Base-by-base conservation (phyloP, 768 basidiomycete species). In the Solioccasus polychromus region DNA sequence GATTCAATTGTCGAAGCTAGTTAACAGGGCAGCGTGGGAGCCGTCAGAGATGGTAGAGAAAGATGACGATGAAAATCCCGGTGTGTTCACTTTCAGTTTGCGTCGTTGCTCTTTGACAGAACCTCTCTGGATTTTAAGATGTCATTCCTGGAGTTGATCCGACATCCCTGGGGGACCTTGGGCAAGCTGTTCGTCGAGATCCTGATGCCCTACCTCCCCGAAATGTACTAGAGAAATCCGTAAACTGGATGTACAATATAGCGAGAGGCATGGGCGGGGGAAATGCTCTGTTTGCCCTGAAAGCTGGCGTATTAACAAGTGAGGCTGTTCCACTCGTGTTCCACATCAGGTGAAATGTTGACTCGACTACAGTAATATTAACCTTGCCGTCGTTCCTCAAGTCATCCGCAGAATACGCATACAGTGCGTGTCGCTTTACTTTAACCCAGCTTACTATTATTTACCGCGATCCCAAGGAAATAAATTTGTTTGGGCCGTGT, bases 131-230 rank as follows among this genome's bases (percentile, higher is more conserved):
- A 4, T 32, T 12, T 35, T 29, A 17, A 68, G 81, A 86, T 67
- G 50, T 55, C 49, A 79, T 88, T 38, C 80, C 81, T 48, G 83
- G 84, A 8, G 63, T 81, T 10, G 68, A 75, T 22, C 69, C 68
- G 1, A 61, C 62, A 8, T 52, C 60, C 37, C 56, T 64, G 29
- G 59, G 71, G 2, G 83, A 85, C 53, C 71, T 88, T 1, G 83
- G 81, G 3, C 53, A 72, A 29, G 76, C 85, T 1, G 63, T 68
- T 14, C 69, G 74, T 3, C 72, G 87, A 22, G 85, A 90, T 63
- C 85, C 87, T 0, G 87, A 90, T 58, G 85, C 83, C 0, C 62
- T 88, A 0, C 85, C 88, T 1, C 87, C 88, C 0, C 58, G 70
- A 2, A 88, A 86, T 51, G 39, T 51, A 2, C 63, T 86, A 25